Percentiles rank a stretch among this genome's conserved stretches.
These are phyloP conservation scores for Exophiala bonariae DNA, from an alignment of 2,329 filamentous ascomycete genomes.

Conservation along the genomic window DNA sequence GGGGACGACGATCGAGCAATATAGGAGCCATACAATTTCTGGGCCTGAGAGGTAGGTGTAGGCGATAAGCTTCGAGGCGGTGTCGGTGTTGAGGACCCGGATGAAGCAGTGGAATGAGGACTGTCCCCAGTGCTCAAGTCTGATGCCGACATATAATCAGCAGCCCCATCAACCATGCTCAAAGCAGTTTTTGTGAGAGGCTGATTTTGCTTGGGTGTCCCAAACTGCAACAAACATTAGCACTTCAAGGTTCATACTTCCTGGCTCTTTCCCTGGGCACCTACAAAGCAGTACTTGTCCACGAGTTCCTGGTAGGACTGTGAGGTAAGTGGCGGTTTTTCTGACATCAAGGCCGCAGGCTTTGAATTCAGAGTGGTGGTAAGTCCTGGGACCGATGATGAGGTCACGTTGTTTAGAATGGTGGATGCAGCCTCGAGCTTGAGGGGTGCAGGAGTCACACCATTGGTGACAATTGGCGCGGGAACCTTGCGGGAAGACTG, in stretches of 20 bases:
- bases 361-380: conserved; percentile 42
- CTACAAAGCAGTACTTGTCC: conserved; percentile 99
- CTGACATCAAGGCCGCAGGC: conserved; percentile 57
- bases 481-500: conserved; percentile 29
- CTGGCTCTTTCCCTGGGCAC: conserved; percentile 54
- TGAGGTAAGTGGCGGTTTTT: conserved; percentile 73
- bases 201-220: conserved; percentile 45
- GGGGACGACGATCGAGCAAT: conserved; percentile 44
- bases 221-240: conserved; percentile 46
- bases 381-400: conserved; percentile 16
- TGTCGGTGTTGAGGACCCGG: conserved; percentile 29
- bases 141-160: conserved; percentile 30
- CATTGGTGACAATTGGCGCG: conserved; percentile 20
- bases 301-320: conserved; percentile 94
- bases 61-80: conserved; percentile 19
- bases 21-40: conserved; percentile 33
- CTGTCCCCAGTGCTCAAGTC: conserved; percentile 25
- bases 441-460: conserved; percentile 13
- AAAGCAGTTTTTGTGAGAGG: conserved; percentile 24
- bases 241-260: conserved; percentile 27
- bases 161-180: conserved; percentile 40
- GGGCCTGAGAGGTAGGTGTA: conserved; percentile 15
- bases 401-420: conserved; percentile 10
- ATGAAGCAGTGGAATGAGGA: conserved; percentile 27
- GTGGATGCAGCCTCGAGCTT: conserved; percentile 23